phyloP scores from a whole-genome alignment of 106 monocot species.

The Allium sativum region DNA sequence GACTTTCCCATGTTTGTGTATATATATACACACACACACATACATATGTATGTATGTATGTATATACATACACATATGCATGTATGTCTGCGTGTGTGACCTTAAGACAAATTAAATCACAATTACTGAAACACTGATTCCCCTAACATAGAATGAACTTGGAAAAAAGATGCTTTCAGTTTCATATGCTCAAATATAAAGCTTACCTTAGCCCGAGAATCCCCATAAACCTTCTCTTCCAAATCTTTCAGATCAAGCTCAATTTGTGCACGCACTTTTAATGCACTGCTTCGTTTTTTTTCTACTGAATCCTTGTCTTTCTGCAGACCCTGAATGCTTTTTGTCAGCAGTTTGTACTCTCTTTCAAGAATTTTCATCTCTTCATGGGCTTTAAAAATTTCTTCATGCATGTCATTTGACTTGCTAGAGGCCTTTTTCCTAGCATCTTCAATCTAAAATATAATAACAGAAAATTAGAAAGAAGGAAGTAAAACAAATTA shows the following conservation, averaged over 20 bases:
- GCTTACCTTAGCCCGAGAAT: conserved; percentile 67
- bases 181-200: background rate
- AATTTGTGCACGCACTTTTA: conserved; percentile 56
- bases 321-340: conserved; percentile 61
- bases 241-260: conserved; percentile 95
- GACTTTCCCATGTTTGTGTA: too few species aligned
- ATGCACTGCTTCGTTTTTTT: conserved; percentile 55
- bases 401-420: conserved; percentile 59
- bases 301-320: conserved; percentile 64
- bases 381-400: conserved; percentile 57
- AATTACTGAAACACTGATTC: too few species aligned
- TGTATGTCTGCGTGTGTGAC: background rate
- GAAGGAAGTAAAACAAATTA: background rate
- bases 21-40: too few species aligned
- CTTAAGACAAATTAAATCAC: too few species aligned
- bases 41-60: too few species aligned
- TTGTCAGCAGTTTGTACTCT: conserved; percentile 56
- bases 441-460: conserved; percentile 64
- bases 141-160: background rate
- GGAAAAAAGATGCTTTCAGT: background rate
- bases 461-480: background rate
- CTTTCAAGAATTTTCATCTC: conserved; percentile 55
- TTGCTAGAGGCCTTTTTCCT: conserved; percentile 64
- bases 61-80: too few species aligned
- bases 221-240: conserved; percentile 58